Evolutionary conservation across 768 basidiomycete species (phyloP).

Genomic region (Xerocomus potaroensis): DNA sequence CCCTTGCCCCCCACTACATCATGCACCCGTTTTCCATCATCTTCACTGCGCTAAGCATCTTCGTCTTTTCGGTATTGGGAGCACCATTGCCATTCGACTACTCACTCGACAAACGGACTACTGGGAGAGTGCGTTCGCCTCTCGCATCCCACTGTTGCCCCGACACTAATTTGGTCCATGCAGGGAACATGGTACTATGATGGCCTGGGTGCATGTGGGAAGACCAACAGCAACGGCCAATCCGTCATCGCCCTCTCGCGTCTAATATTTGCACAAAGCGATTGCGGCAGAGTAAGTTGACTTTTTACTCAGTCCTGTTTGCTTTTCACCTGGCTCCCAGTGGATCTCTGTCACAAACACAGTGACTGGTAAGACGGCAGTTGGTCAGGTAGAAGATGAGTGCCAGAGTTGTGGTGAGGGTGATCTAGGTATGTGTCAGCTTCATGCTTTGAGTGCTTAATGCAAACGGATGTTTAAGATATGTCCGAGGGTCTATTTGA

Average conservation of each 20-base stretch:
- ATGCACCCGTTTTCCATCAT: constrained; percentile 26
- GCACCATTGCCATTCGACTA: constrained; percentile 29
- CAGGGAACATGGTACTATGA: constrained; percentile 70
- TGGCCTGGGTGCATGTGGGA: constrained; percentile 62
- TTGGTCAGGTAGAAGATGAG: constrained; percentile 51
- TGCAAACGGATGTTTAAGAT: constrained; percentile 38
- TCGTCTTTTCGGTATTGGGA: constrained; percentile 40
- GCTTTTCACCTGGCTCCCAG: constrained; percentile 33
- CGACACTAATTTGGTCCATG: constrained; percentile 4
- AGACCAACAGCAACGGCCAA: constrained; percentile 43
- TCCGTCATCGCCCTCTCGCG: constrained; percentile 61
- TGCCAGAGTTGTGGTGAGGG: constrained; percentile 50
- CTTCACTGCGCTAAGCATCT: constrained; percentile 38
- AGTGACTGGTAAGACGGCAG: constrained; percentile 46
- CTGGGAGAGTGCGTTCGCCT: constrained; percentile 48
- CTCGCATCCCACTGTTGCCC: background rate
- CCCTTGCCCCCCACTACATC: background rate
- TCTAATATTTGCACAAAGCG: constrained; percentile 48
- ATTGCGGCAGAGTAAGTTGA: constrained; percentile 58
- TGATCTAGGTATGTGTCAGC: constrained; percentile 50
- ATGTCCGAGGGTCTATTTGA: constrained; percentile 63
- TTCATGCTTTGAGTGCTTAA: background rate
- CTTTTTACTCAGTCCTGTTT: background rate
- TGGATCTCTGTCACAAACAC: constrained; percentile 58
- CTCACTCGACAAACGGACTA: constrained; percentile 48